Evolutionary conservation across 345 rosid genomes (phyloP).

Genomic region (Salix arbutifolia): DNA sequence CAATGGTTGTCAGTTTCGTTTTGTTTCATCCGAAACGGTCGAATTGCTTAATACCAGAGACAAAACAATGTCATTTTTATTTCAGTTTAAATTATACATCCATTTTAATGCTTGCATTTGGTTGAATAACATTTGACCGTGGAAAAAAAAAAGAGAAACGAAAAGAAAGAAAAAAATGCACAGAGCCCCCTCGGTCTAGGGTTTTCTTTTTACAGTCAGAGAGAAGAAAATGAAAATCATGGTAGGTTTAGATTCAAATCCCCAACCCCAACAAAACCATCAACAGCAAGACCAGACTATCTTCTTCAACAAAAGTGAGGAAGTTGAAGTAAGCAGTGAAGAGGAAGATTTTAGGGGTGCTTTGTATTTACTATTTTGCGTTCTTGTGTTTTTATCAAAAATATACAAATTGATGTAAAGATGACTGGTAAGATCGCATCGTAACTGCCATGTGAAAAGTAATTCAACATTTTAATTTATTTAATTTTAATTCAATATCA

Average conservation of each 20-base stretch:
- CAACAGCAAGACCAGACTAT: too few species aligned
- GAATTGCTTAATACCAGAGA: too few species aligned
- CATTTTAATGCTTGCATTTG: background rate
- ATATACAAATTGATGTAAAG: too few species aligned
- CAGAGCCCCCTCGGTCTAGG: background rate
- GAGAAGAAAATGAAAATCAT: background rate
- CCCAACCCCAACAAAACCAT: slow-evolving; percentile 10
- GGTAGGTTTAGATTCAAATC: slow-evolving; percentile 9
- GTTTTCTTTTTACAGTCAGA: background rate
- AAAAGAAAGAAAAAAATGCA: background rate
- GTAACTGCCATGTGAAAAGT: too few species aligned
- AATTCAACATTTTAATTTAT: too few species aligned
- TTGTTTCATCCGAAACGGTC: too few species aligned
- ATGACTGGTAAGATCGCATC: too few species aligned
- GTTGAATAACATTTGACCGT: background rate
- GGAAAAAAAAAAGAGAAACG: background rate
- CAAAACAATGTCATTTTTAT: too few species aligned
- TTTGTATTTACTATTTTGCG: slow-evolving; percentile 45
- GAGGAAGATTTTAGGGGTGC: slow-evolving; percentile 56
- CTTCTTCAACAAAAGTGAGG: slow-evolving; percentile 13
- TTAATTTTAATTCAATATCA: too few species aligned
- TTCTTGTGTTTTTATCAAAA: too few species aligned
- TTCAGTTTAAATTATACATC: background rate
- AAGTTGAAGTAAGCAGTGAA: slow-evolving; percentile 49
- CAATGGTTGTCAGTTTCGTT: too few species aligned